A percentile compares a stretch with the other conserved stretches of the same genome.
Evolutionary conservation across 1,284 basidiomycete genomes (phyloP).

Genomic region (Cryptococcus maquisensis): DNA sequence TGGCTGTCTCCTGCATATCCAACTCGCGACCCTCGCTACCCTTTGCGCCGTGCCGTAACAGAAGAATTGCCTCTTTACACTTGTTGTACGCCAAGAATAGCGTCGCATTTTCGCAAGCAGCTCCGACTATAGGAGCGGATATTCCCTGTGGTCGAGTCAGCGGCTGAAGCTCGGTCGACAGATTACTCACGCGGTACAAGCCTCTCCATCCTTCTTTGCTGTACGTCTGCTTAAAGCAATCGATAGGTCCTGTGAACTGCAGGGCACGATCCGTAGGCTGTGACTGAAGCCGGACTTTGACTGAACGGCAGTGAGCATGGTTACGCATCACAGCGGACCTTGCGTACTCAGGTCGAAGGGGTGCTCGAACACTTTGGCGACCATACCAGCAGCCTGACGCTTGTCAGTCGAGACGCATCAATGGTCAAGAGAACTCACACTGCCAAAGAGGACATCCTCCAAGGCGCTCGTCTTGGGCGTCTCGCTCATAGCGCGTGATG

Average conservation of each 20-base stretch:
- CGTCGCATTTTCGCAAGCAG: slow-evolving; percentile 85
- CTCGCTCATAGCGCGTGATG: slow-evolving; percentile 5
- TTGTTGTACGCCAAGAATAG: slow-evolving; percentile 84
- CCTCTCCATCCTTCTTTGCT: slow-evolving; percentile 69
- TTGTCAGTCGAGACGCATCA: background rate
- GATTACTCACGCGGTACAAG: slow-evolving; percentile 67
- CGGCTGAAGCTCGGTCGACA: background rate
- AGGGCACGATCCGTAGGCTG: slow-evolving; percentile 70
- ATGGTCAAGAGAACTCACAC: slow-evolving; percentile 33
- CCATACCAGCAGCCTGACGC: slow-evolving; percentile 65
- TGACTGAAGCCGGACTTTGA: slow-evolving; percentile 74
- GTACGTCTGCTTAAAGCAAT: slow-evolving; percentile 75
- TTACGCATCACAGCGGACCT: slow-evolving; percentile 5
- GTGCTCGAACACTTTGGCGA: slow-evolving; percentile 77
- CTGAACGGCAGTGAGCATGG: slow-evolving; percentile 11
- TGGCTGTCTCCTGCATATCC: slow-evolving; percentile 61
- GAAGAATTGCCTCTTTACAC: slow-evolving; percentile 64
- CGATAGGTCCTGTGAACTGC: slow-evolving; percentile 70
- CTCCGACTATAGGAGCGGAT: slow-evolving; percentile 79
- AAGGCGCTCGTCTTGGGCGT: slow-evolving; percentile 21
- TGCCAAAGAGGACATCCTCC: slow-evolving; percentile 53
- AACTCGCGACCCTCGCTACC: slow-evolving; percentile 46
- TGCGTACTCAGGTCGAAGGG: slow-evolving; percentile 68
- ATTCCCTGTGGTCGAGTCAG: slow-evolving; percentile 59
- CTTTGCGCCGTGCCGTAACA: slow-evolving; percentile 24